Evolutionary conservation across 805 yeast species (phyloP).

Genomic region (Yarrowia divulgata): DNA sequence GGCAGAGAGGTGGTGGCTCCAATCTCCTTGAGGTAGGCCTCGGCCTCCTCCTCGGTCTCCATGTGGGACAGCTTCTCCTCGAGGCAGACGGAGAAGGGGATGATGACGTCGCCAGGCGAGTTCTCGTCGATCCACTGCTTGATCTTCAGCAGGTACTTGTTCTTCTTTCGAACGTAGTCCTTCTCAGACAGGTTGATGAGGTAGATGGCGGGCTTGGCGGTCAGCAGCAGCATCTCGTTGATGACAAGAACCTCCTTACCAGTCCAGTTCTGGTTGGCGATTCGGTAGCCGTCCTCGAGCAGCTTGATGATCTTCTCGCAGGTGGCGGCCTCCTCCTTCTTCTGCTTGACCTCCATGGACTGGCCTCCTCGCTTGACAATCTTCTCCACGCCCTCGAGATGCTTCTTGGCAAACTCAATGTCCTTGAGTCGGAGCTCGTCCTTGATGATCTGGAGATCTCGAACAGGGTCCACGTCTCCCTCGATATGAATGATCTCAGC

Average conservation of each 20-base stretch:
- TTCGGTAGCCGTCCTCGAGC: constrained; percentile 85
- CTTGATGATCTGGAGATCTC: constrained; percentile 90
- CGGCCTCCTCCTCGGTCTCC: constrained; percentile 84
- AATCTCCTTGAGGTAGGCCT: constrained; percentile 72
- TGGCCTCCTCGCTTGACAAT: constrained; percentile 88
- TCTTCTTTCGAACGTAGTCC: constrained; percentile 86
- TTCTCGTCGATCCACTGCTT: constrained; percentile 87
- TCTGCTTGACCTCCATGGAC: constrained; percentile 84
- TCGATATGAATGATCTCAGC: constrained; percentile 97
- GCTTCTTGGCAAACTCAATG: constrained; percentile 90
- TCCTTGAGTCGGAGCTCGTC: constrained; percentile 95
- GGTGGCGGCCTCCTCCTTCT: constrained; percentile 82
- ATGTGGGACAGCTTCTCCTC: constrained; percentile 91
- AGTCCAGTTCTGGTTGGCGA: constrained; percentile 87
- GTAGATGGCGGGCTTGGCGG: constrained; percentile 95
- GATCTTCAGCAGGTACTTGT: constrained; percentile 81
- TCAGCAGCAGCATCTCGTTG: constrained; percentile 83
- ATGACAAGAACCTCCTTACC: constrained; percentile 89
- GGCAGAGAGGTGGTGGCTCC: constrained; percentile 86
- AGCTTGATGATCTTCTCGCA: constrained; percentile 75
- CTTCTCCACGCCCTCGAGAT: constrained; percentile 77
- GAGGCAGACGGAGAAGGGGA: constrained; percentile 89
- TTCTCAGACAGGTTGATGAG: constrained; percentile 87
- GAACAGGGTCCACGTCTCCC: constrained; percentile 93
- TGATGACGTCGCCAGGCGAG: constrained; percentile 89